Evolutionary conservation across 495 filamentous ascomycete genomes (phyloP), one percentile per base, ranked within the genome.

Genomic region (Hyaloscypha variabilis): DNA sequence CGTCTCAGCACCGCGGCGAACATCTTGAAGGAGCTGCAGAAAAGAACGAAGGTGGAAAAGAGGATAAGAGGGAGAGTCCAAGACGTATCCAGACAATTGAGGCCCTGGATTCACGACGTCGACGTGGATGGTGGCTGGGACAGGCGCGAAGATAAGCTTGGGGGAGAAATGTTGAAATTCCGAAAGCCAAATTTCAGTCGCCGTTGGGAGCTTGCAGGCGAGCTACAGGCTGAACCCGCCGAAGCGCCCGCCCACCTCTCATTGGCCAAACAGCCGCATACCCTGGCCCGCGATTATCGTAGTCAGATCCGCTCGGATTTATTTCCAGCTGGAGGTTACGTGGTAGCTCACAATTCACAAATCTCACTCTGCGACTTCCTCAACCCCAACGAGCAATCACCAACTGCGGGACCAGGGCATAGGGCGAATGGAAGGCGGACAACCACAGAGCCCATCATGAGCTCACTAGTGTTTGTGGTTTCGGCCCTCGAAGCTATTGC

Each of bases 401-500:
- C 10, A 29, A 51, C 29, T 10, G 25, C 54, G 55, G n/a, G 19
- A 56, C 19, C 46, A 34, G 52, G 66, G 69, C 55, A 64, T 57
- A 53, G 71, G 51, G 60, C 69, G 58, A 63, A 74, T 71, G 72
- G 70, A 69, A 64, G 51, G n/a, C 19, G 66, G 42, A 51, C 58
- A 30, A 62, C 42, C 24, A 36, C 39, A 70, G 69, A 77, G 74
- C 72, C 78, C 83, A 84, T 88, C 60, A 89, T 97, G 76, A 95
- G 91, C 82, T 97, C 95, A 57, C 89, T 97, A 62, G 92, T 97
- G 60, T 98, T 98, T 74, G 91, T 97, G 65, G 89, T 96, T 59
- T 92, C 90, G 62, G 93, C 96, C 29, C 78, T 99, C 58, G 95
- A 98, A 79, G 85, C 87, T 69, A 97, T 99, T 71, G 91, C 88